Percentiles rank a stretch among this genome's conserved stretches.
Evolutionary conservation across 1,139 yeast species (phyloP).

Genomic region (Pichia sp.): DNA sequence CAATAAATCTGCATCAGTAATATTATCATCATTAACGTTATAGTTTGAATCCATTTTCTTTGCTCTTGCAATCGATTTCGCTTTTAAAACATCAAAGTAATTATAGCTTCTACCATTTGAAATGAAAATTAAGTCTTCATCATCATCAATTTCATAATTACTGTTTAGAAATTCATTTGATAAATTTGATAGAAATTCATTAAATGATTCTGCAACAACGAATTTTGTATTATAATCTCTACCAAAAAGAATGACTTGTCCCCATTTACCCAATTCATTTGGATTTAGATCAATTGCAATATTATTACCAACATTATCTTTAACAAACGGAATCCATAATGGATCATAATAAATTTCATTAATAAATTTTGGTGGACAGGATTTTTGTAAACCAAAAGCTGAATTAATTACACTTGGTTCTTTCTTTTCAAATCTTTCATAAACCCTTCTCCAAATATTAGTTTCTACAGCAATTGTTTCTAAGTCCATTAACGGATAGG

Average conservation of each 20-base stretch:
- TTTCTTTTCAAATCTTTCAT: slow-evolving; percentile 23
- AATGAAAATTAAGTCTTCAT: slow-evolving; percentile 44
- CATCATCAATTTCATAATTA: slow-evolving; percentile 45
- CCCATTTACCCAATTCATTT: slow-evolving; percentile 54
- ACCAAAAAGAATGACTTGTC: slow-evolving; percentile 58
- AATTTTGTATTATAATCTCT: slow-evolving; percentile 58
- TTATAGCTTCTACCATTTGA: slow-evolving; percentile 42
- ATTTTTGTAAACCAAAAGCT: slow-evolving; percentile 42
- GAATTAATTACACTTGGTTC: slow-evolving; percentile 10
- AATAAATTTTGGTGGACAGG: slow-evolving; percentile 51
- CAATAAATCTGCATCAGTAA: slow-evolving; percentile 13
- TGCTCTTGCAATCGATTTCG: slow-evolving; percentile 25
- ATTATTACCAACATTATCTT: slow-evolving; percentile 55
- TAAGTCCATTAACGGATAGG: slow-evolving; percentile 62
- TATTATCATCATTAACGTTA: slow-evolving; percentile 6
- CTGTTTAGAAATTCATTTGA: slow-evolving; percentile 50
- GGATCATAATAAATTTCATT: slow-evolving; percentile 51
- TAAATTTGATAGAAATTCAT: slow-evolving; percentile 45
- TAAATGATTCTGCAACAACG: slow-evolving; percentile 51
- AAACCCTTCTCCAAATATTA: slow-evolving; percentile 59
- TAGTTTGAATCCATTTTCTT: slow-evolving; percentile 14
- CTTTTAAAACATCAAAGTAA: slow-evolving; percentile 48
- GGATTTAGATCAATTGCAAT: slow-evolving; percentile 59
- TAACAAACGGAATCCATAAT: slow-evolving; percentile 56
- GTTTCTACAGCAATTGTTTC: slow-evolving; percentile 69